Conservation (phyloP, 805 yeast species). For the Priceomyces medius region DNA sequence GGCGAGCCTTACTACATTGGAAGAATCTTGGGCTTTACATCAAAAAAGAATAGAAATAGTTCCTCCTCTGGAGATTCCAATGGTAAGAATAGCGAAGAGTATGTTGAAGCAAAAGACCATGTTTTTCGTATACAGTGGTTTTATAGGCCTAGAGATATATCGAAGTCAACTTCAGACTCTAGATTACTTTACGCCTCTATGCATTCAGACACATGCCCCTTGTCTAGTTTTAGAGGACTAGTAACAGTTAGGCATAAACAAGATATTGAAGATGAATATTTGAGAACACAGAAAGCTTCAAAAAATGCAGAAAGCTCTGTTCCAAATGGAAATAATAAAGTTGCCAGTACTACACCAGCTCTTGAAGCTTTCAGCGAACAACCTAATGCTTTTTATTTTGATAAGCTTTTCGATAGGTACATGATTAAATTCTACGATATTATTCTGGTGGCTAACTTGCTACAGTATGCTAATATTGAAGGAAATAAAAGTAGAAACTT, state of each 20-base stretch:
- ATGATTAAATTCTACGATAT: constrained; percentile 82
- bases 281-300: constrained; percentile 7
- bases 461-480: constrained; percentile 24
- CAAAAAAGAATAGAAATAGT: constrained; percentile 10
- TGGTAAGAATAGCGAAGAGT: not conserved
- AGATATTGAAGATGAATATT: constrained; percentile 53
- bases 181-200: constrained; percentile 78
- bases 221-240: constrained; percentile 70
- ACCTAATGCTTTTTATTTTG: constrained; percentile 81
- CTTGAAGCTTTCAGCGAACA: constrained; percentile 49
- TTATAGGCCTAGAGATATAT: constrained; percentile 83
- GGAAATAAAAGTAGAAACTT: constrained; percentile 60
- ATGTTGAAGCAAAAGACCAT: constrained; percentile 46
- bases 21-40: constrained; percentile 67
- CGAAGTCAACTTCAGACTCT: constrained; percentile 64
- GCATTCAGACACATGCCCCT: constrained; percentile 82
- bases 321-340: constrained; percentile 5
- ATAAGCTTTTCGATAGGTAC: constrained; percentile 80
- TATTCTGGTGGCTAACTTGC: constrained; percentile 56
- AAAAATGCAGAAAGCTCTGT: not conserved
- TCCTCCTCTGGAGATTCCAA: not conserved
- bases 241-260: constrained; percentile 68
- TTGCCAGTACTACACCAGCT: constrained; percentile 13
- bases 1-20: constrained; percentile 94
- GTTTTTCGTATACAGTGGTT: constrained; percentile 83